Base-by-base conservation (phyloP, 2,329 filamentous ascomycete genomes). In the Penicillium freii region DNA sequence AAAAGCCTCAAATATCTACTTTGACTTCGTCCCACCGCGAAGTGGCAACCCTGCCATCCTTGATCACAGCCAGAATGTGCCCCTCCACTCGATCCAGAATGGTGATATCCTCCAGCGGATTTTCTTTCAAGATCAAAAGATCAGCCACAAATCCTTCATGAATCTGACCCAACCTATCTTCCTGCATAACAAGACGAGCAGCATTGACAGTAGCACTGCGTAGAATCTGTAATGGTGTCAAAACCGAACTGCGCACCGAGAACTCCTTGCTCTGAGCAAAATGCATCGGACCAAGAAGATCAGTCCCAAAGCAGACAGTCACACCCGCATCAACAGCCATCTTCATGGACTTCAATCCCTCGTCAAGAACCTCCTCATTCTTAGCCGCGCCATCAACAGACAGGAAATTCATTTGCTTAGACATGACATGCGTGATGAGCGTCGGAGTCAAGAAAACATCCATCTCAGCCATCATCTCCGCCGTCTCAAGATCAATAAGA, bases 81-180 rank as follows among this genome's bases (percentile, higher is more conserved):
- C 76, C 73, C 49, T 83, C 78, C 2, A 78, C 78, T 40, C 72
- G 64, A 58, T 81, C 81, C 27, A 86, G 65, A 4, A 84, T 71
- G 0, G 75, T 74, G 19, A 85, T 77, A 64, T 86, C 78, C n/a
- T 84, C 77, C 51, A 86, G 67, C 2, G 83, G 84, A 62, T 84
- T 84, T 42, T 64, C 62, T 39, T 79, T 78, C 42, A 85, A 62
- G 3, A 86, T 70, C 31, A 86, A 60, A 42, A 86, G 44, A 67
- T 86, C 84, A 0, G 83, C 83, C 2, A 73, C 70, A 57, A 80
- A 83, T 0, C 81, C 82, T 19, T 74, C 69, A 60, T 76, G 77
- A 4, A 86, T 67, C 62, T 82, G 77, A 0, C 83, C 84, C 17
- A 86, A 64, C 31, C 69, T 72, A 3, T 75, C 68, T 25, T 79